Evolutionary conservation across 2,329 filamentous ascomycete genomes (phyloP).

Genomic region (Apiospora kogelbergensis): DNA sequence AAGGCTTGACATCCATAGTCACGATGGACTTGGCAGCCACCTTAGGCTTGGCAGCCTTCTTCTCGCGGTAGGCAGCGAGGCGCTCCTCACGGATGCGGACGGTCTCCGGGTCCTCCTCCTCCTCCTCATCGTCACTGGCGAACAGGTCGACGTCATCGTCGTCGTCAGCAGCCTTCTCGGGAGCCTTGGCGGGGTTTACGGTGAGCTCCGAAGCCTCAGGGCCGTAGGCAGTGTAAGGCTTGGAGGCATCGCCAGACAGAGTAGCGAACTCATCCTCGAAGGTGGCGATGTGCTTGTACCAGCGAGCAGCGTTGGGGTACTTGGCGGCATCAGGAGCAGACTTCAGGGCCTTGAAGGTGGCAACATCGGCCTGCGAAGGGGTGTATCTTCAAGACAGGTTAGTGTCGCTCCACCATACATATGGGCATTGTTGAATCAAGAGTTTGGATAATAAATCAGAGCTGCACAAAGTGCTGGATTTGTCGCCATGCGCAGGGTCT

Average conservation of each 20-base stretch:
- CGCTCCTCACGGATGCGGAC: constrained; percentile 82
- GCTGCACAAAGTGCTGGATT: constrained; percentile 35
- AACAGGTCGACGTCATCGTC: constrained; percentile 86
- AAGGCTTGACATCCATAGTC: constrained; percentile 96
- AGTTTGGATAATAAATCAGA: constrained; percentile 27
- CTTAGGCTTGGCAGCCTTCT: constrained; percentile 95
- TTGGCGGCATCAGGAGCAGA: constrained; percentile 75
- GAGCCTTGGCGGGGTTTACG: constrained; percentile 83
- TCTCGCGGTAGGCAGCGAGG: constrained; percentile 90
- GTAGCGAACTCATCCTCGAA: constrained; percentile 91
- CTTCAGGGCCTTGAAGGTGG: constrained; percentile 86
- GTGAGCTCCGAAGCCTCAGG: constrained; percentile 77
- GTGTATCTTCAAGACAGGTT: constrained; percentile 41
- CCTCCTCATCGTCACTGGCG: constrained; percentile 76
- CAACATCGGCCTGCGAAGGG: constrained; percentile 93
- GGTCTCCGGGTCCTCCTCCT: constrained; percentile 85
- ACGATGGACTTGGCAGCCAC: constrained; percentile 92
- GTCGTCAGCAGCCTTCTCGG: constrained; percentile 65
- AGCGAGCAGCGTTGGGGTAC: constrained; percentile 92
- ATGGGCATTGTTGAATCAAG: neutral
- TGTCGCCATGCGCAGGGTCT: constrained; percentile 62
- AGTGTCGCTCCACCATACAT: constrained; percentile 1
- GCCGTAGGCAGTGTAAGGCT: constrained; percentile 87
- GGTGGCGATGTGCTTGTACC: constrained; percentile 98
- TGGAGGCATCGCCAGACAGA: constrained; percentile 86